Evolutionary conservation across 768 basidiomycete genomes (phyloP), one percentile per base, ranked within the genome.

Genomic region (Sutorius australiensis): DNA sequence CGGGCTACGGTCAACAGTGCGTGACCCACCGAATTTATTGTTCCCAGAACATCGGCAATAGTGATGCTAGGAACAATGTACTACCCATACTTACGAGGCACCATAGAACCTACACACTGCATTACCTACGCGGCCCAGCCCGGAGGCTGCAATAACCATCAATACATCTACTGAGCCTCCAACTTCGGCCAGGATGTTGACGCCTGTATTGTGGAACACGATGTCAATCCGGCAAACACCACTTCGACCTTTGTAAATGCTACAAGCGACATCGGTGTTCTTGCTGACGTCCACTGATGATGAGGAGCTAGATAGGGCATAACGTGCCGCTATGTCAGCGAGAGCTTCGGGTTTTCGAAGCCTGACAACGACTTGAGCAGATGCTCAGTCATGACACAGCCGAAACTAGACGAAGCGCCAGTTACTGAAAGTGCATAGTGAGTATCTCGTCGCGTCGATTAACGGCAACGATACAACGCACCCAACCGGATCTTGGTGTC

Each of bases 281-380:
- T 61, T 51, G 12, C 62, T 67, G 28, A 75, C 71, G 58, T 74
- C 73, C 28, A 73, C 54, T 62, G 50, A 70, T 32, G 49, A 70
- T 51, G 45, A 71, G 56, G 14, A 75, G 65, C 28, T 62, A 62
- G 2, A 56, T 46, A 16, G 61, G 4, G 64, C 40, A 47, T 69
- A 70, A 4, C 57, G 46, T 4, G 57, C 42, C 13, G 46, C 24
- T 8, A 73, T 63, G 33, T 66, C 64, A 8, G 58, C 56, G 39
- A 78, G 59, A 13, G 48, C 62, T 6, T 60, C 65, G 9, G 74
- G 73, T 28, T 61, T 70, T 49, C 76, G 76, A 12, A 75, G 64
- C n/a, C 75, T 75, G 14, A 79, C 77, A 44, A 75, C 60, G 32
- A 69, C 76, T 10, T 58, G 37, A 79, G 71, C 30, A 67, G 67